Evolutionary conservation across 805 yeast genomes (phyloP), one percentile per base, ranked within the genome.

Genomic region (Cyberlindnera japonica): DNA sequence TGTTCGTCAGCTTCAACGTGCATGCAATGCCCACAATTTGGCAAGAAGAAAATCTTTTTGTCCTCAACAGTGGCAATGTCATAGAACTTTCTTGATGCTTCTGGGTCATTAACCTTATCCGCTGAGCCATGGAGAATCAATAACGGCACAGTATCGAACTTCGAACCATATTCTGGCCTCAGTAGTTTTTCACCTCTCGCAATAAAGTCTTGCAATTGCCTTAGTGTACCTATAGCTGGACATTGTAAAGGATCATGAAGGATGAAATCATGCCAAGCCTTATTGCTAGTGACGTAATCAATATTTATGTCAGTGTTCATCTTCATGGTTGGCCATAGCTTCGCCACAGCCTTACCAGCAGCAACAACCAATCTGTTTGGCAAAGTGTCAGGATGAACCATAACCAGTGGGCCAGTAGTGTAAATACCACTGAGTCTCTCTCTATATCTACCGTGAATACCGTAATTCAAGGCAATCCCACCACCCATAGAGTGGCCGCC

Each of bases 401-500:
- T 42, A 28, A 84, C 66, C 45, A 81, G 68, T 2, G 95, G 95
- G 1, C 79, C 88, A 24, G 72, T 63, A 0, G 67, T 72, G 28
- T 72, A 60, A 32, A 75, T 68, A 0, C 76, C 77, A 24, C 65
- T 61, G 19, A 84, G 44, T 15, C 67, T 50, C 20, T 71, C 68
- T 33, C 62, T 67, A 52, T 69, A 62, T 43, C 65, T 72, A 3
- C 90, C 90, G 23, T 57, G 54, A 26, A 76, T 68, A 4, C 75
- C 78, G 56, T 84, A 83, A 58, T 79, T 81, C 42, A 84, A 62
- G 0, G 65, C 66, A 37, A 84, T 77, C 0, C 83, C 90, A 16
- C 91, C 91, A 37, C 95, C 95, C 90, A 85, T 83, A 9, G 89
- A 83, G 49, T 80, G 87, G 1, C 91, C 89, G 53, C 74, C 65